Evolutionary conservation across 1,139 yeast species (phyloP).

Genomic region (Hemisphaericaspora xylanilytica): DNA sequence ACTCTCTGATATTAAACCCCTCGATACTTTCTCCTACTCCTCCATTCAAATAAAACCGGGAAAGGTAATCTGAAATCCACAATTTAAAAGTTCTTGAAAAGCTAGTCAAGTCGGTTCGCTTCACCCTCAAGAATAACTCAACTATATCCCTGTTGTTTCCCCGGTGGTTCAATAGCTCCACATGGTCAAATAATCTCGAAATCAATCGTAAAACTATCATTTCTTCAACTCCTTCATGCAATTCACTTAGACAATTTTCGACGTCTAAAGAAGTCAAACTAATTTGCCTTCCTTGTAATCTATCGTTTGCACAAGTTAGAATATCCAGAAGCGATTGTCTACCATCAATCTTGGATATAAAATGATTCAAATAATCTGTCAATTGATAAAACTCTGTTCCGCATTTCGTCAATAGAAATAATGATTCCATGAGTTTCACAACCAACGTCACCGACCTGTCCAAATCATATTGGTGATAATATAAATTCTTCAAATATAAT

Average conservation of each 20-base stretch:
- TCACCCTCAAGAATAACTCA: conserved; percentile 17
- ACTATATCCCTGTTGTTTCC: conserved; percentile 19
- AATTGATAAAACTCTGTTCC: not conserved
- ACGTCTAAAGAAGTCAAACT: conserved; percentile 13
- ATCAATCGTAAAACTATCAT: conserved; percentile 14
- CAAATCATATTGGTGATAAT: conserved; percentile 8
- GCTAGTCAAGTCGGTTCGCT: conserved; percentile 6
- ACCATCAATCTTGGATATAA: conserved; percentile 8
- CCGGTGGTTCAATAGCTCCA: conserved; percentile 9
- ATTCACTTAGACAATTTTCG: conserved; percentile 21
- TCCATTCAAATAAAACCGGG: conserved; percentile 32
- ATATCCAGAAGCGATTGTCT: conserved; percentile 12
- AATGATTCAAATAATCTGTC: conserved; percentile 11
- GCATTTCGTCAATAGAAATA: conserved; percentile 10
- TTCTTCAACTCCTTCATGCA: conserved; percentile 7
- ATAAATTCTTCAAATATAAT: conserved; percentile 4
- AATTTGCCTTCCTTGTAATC: conserved; percentile 10
- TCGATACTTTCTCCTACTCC: conserved; percentile 8
- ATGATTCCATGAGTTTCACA: conserved; percentile 13
- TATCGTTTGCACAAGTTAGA: conserved; percentile 13
- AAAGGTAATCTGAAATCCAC: conserved; percentile 47
- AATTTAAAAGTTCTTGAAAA: conserved; percentile 22
- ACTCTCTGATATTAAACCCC: conserved; percentile 10
- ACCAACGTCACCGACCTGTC: conserved; percentile 13
- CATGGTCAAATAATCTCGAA: conserved; percentile 19